Conservation (phyloP, 1,139 yeast species). For the Suhomyces wounanorum region DNA sequence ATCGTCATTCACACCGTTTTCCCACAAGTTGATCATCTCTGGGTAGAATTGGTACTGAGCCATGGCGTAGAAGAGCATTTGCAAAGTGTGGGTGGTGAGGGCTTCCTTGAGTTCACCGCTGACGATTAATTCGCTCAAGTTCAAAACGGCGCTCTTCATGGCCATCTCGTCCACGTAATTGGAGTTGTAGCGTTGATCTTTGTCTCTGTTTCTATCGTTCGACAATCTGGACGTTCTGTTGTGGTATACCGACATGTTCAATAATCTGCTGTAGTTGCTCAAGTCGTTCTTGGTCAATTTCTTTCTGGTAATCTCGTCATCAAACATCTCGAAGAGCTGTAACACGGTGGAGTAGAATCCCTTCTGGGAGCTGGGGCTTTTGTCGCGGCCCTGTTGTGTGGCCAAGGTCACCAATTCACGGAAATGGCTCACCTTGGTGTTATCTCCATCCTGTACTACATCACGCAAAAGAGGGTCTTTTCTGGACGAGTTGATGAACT, state of each 20-base stretch:
- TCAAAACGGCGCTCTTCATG: conserved; percentile 37
- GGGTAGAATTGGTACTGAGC: conserved; percentile 36
- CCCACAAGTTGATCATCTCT: conserved; percentile 47
- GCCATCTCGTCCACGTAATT: conserved; percentile 33
- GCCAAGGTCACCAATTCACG: conserved; percentile 31
- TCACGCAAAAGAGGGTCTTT: conserved; percentile 28
- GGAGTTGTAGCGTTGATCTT: conserved; percentile 34
- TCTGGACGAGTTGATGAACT: conserved; percentile 20
- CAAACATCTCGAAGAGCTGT: conserved; percentile 27
- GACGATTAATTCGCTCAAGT: conserved; percentile 34
- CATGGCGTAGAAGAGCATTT: conserved; percentile 35
- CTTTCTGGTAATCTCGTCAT: conserved; percentile 30
- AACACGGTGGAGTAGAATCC: conserved; percentile 27
- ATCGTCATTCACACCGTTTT: conserved; percentile 40
- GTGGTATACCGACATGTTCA: conserved; percentile 31
- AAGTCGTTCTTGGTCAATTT: conserved; percentile 31
- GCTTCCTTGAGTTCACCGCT: conserved; percentile 30
- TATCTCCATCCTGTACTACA: conserved; percentile 23
- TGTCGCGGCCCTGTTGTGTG: conserved; percentile 19
- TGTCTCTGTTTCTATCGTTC: conserved; percentile 40
- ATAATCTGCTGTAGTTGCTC: conserved; percentile 27
- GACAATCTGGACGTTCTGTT: conserved; percentile 37
- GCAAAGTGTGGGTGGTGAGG: conserved; percentile 13
- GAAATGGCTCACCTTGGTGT: conserved; percentile 29
- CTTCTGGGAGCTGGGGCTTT: conserved; percentile 18